These are phyloP conservation scores for Colletotrichum trifolii DNA, from an alignment of 2,329 filamentous ascomycete species.

Conservation along the genomic window DNA sequence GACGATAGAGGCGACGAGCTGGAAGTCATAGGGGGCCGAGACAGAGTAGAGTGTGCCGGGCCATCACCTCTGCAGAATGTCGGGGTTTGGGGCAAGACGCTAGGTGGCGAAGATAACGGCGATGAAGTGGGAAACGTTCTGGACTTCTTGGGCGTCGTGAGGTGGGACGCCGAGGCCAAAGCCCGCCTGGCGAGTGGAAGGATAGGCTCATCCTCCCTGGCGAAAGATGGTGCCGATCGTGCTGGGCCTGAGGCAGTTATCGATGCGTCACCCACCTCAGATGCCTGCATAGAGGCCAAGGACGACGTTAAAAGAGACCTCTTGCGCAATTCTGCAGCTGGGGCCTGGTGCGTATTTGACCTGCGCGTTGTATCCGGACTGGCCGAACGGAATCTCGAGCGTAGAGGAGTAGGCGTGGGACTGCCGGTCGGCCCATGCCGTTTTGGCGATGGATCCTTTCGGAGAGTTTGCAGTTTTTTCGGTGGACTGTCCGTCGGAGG, in stretches of 20 bases:
- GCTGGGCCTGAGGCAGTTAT: not conserved
- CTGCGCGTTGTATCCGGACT: constrained; percentile 17
- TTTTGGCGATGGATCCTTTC: constrained; percentile 6
- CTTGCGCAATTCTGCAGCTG: constrained; percentile 24
- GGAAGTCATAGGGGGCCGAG: not conserved
- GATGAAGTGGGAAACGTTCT: constrained; percentile 42
- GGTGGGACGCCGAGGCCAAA: too few species aligned
- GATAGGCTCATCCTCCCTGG: too few species aligned
- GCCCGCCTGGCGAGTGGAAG: too few species aligned
- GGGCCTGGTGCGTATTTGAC: constrained; percentile 21
- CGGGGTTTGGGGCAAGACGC: constrained; percentile 15
- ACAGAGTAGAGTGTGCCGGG: constrained; percentile 4
- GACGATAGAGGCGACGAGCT: constrained; percentile 69
- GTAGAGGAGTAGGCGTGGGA: constrained; percentile 39
- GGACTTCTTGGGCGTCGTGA: constrained; percentile 2
- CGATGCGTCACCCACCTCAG: not conserved
- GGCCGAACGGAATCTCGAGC: constrained; percentile 16
- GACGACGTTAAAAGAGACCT: constrained; percentile 21
- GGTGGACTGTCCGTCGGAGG: constrained; percentile 15
- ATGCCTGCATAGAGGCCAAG: constrained; percentile 2
- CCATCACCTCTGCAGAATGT: not conserved
- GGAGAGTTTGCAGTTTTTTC: not conserved
- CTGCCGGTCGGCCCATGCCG: constrained; percentile 28
- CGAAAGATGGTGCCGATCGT: too few species aligned
- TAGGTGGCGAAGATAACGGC: constrained; percentile 50